phyloP scores from a whole-genome alignment of 2,329 filamentous ascomycete genomes.

The Pyrenophora graminea region DNA sequence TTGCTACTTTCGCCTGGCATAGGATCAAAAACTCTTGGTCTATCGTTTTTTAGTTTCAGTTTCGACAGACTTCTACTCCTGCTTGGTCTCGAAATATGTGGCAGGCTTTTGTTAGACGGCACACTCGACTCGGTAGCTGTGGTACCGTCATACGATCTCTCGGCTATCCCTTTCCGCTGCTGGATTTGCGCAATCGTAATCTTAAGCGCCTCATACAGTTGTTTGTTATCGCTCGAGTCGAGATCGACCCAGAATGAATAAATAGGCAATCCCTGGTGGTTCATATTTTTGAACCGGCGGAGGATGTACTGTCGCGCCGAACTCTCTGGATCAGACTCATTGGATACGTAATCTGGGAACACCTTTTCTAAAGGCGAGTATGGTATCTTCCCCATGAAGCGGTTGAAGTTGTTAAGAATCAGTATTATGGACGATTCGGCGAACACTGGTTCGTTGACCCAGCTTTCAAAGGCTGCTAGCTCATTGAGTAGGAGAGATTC shows the following conservation, averaged over 20 bases:
- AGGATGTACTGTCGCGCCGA: slow-evolving; percentile 41
- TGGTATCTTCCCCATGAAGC: slow-evolving; percentile 39
- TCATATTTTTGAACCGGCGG: slow-evolving; percentile 38
- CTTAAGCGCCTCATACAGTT: slow-evolving; percentile 43
- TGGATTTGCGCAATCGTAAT: slow-evolving; percentile 41
- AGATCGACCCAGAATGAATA: slow-evolving; percentile 46
- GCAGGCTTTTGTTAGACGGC: neutral
- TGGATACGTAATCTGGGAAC: slow-evolving; percentile 36
- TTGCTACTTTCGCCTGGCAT: neutral
- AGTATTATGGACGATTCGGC: slow-evolving; percentile 36
- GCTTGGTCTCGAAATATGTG: neutral
- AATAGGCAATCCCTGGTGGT: slow-evolving; percentile 35
- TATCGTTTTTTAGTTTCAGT: neutral
- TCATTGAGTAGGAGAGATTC: slow-evolving; percentile 39
- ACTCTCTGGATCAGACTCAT: slow-evolving; percentile 26
- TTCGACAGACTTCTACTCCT: neutral
- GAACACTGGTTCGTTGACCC: slow-evolving; percentile 38
- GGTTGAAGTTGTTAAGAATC: slow-evolving; percentile 43
- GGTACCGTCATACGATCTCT: slow-evolving; percentile 25
- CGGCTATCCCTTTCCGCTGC: slow-evolving; percentile 33
- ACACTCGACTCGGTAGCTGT: neutral
- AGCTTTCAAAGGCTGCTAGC: slow-evolving; percentile 37
- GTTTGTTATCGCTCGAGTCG: slow-evolving; percentile 41
- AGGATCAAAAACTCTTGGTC: neutral
- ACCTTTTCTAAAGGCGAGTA: slow-evolving; percentile 35